Evolutionary conservation across 2,329 filamentous ascomycete genomes (phyloP).

Genomic region (Mycosphaerella arachidis): DNA sequence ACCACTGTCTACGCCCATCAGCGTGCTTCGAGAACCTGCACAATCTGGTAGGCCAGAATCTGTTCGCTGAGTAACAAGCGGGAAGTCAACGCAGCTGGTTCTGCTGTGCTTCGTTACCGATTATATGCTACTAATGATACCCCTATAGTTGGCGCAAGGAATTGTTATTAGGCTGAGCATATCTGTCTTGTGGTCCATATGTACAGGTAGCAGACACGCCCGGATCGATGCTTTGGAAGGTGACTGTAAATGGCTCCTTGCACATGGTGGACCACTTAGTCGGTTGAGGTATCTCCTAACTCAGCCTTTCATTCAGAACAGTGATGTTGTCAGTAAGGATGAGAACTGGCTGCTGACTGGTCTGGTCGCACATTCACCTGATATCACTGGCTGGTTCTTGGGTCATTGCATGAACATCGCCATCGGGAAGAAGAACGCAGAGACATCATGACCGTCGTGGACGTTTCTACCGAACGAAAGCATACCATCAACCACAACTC

Average conservation of each 20-base stretch:
- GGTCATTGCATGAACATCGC: neutral
- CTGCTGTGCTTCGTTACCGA: neutral
- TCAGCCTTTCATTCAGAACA: too few species aligned
- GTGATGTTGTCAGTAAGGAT: too few species aligned
- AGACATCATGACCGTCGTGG: neutral
- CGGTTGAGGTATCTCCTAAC: too few species aligned
- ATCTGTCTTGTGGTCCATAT: neutral
- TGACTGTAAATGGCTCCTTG: too few species aligned
- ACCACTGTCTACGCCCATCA: slow-evolving; percentile 27
- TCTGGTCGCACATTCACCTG: neutral
- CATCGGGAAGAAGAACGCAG: neutral
- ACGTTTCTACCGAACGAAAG: neutral
- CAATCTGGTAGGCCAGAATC: slow-evolving; percentile 1
- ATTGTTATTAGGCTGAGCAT: neutral
- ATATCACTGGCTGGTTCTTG: neutral
- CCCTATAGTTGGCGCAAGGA: neutral
- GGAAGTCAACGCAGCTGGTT: neutral
- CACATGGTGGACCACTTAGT: too few species aligned
- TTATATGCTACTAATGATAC: slow-evolving; percentile 1
- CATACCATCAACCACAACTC: neutral
- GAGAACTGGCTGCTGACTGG: neutral
- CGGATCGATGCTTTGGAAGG: too few species aligned
- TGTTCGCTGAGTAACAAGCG: neutral
- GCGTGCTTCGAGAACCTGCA: slow-evolving; percentile 9
- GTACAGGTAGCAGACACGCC: too few species aligned